Conservation (phyloP, 345 rosid species). For the Gossypium thurberi region DNA sequence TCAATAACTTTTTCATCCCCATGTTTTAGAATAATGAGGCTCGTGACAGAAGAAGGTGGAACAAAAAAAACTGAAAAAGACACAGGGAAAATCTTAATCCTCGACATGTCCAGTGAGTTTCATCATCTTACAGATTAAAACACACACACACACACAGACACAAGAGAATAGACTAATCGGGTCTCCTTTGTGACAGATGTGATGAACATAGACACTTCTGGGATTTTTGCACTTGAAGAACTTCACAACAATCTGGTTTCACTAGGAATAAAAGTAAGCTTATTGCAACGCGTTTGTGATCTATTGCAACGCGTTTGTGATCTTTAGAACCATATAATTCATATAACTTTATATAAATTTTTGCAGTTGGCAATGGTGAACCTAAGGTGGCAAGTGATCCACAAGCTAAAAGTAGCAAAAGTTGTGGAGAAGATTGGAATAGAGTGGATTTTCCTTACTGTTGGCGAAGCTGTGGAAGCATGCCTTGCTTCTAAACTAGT, state of each 20-base stretch:
- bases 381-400: conserved; percentile 60
- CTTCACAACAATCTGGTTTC: conserved; percentile 47
- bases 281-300: not conserved
- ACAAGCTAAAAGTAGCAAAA: conserved; percentile 56
- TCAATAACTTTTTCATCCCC: not conserved
- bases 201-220: conserved; percentile 66
- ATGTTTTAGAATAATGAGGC: conserved; percentile 44
- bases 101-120: conserved; percentile 68
- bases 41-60: conserved; percentile 38
- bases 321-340: not conserved
- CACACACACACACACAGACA: not conserved
- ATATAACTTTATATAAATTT: not conserved
- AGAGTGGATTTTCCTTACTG: conserved; percentile 39
- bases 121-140: not conserved
- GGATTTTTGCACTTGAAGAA: conserved; percentile 61
- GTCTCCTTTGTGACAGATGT: conserved; percentile 33
- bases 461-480: conserved; percentile 58
- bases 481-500: conserved; percentile 17
- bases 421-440: conserved; percentile 39
- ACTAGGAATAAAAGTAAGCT: conserved; percentile 40
- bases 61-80: conserved; percentile 25
- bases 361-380: conserved; percentile 53
- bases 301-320: not conserved
- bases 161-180: not conserved
- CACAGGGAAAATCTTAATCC: conserved; percentile 37